Percentiles rank a stretch among this genome's conserved stretches.
Conservation (phyloP, 768 basidiomycete genomes). For the Crassisporium funariophilum region DNA sequence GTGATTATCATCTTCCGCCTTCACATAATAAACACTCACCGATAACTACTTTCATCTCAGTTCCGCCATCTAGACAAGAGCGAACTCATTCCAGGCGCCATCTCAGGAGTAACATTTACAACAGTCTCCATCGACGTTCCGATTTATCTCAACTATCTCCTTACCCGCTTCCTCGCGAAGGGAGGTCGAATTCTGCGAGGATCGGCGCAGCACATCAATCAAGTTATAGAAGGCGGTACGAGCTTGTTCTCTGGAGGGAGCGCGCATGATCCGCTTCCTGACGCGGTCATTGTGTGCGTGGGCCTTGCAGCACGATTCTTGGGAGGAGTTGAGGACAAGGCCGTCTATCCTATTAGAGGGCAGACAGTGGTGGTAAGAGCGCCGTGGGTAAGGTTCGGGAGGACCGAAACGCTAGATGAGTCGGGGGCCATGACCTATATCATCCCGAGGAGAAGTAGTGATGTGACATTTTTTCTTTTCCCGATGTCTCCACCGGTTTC, state of each 20-base stretch:
- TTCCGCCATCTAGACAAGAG: constrained; percentile 36
- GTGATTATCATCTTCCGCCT: constrained; percentile 32
- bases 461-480: constrained; percentile 33
- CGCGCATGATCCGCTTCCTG: constrained; percentile 31
- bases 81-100: constrained; percentile 34
- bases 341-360: constrained; percentile 76
- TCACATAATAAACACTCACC: not conserved
- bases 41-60: too few species aligned
- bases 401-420: constrained; percentile 40
- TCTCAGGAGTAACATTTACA: constrained; percentile 58
- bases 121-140: constrained; percentile 75
- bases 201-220: constrained; percentile 66
- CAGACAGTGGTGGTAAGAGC: constrained; percentile 81
- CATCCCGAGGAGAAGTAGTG: constrained; percentile 62
- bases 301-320: constrained; percentile 76
- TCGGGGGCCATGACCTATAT: constrained; percentile 58
- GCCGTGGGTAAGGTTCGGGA: constrained; percentile 62
- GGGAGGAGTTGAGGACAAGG: constrained; percentile 79
- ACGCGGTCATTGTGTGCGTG: constrained; percentile 69
- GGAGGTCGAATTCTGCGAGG: constrained; percentile 68
- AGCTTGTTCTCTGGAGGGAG: constrained; percentile 32
- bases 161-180: constrained; percentile 57
- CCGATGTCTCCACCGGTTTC: not conserved
- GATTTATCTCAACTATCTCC: constrained; percentile 70
- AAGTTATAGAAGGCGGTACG: constrained; percentile 66